Evolutionary conservation across 1,139 yeast genomes (phyloP).

Genomic region (Debaryomyces udenii): DNA sequence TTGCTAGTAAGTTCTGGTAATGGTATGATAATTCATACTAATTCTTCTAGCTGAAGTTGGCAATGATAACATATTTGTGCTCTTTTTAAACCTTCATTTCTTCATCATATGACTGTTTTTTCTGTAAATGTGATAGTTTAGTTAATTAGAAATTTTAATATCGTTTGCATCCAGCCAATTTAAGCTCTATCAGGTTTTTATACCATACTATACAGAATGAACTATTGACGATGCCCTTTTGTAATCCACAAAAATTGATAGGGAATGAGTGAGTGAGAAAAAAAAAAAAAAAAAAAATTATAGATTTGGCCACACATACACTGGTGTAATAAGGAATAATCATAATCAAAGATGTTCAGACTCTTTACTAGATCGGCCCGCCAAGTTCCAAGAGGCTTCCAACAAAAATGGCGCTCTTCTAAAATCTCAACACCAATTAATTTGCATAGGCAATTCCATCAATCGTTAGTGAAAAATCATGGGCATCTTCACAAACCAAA

Average conservation of each 20-base stretch:
- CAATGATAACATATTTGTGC: too few relatives aligned
- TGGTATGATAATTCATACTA: not conserved
- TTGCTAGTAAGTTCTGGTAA: constrained; percentile 82
- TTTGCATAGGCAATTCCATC: constrained; percentile 22
- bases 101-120: too few relatives aligned
- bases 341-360: constrained; percentile 10
- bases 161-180: too few relatives aligned
- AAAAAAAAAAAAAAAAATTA: constrained; percentile 6
- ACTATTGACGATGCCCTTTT: too few relatives aligned
- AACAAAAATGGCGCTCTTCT: not conserved
- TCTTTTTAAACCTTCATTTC: too few relatives aligned
- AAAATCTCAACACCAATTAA: not conserved
- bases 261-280: constrained; percentile 4
- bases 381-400: constrained; percentile 2
- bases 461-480: constrained; percentile 43
- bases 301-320: not conserved
- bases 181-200: too few relatives aligned
- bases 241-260: too few relatives aligned
- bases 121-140: too few relatives aligned
- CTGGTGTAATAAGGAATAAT: not conserved
- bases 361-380: constrained; percentile 6
- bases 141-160: too few relatives aligned
- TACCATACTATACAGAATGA: too few relatives aligned
- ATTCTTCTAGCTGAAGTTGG: too few relatives aligned
- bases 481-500: constrained; percentile 90